Base-by-base conservation (phyloP, 768 basidiomycete genomes). In the Kwoniella shandongensis region DNA sequence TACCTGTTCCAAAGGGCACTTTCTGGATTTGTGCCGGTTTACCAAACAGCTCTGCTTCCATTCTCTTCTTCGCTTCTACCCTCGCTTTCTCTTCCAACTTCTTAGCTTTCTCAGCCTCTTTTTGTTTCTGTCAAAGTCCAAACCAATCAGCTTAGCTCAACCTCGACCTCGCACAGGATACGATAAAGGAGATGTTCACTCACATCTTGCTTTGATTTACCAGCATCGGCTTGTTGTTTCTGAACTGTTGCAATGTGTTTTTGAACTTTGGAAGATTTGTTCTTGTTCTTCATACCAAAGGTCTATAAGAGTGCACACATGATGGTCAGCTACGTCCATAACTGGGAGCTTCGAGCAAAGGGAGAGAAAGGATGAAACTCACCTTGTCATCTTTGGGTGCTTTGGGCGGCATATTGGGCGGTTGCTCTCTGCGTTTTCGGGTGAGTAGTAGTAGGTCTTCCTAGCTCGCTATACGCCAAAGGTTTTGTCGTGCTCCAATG, bases 191-290 rank as follows among this genome's bases (percentile, higher is more conserved):
- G 32, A 32, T 6, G 26, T 26, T 10, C 46, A 67, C 67, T 57
- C n/a, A 75, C 70, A 11, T 79, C 67, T 29, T 85, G 89, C 54
- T 83, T 85, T 29, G 88, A 92, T 77, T 93, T 93, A 36, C 92
- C 92, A 0, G 86, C 75, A 65, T 79, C 65, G 2, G 86, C 78
- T 40, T 85, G 82, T 75, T 93, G 89, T 59, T 86, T 82, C 78
- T 96, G 85, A 46, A 98, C 84, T 44, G 81, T 81, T 47, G 85
- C 84, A 20, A 94, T 86, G 63, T 90, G 83, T 65, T 87, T 85
- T 80, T 97, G 88, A 25, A 93, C 93, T 77, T 88, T 96, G 68
- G 89, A 79, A 2, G 91, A 93, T 80, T 91, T 92, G 75, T 71
- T 73, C 64, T 76, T 77, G 69, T 79, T 79, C 70, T 79, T 79